Percentiles rank a stretch among this genome's conserved stretches.
Evolutionary conservation across 1,139 yeast species (phyloP).

Genomic region (Lodderomyces oxycetoniae): DNA sequence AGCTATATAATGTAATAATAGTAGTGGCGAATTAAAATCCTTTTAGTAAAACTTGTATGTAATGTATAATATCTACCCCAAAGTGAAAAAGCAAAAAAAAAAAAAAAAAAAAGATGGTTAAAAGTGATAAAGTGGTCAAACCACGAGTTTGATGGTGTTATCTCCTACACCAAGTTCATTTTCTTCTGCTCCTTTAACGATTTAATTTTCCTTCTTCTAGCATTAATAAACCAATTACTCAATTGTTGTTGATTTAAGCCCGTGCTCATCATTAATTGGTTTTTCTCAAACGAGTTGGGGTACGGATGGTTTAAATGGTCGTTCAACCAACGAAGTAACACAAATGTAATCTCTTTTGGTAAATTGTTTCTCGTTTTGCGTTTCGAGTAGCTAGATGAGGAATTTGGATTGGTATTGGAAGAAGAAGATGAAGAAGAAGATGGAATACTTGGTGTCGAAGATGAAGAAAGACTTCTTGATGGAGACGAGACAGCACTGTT

Average conservation of each 20-base stretch:
- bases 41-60: too few species aligned
- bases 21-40: too few species aligned
- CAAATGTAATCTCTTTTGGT: conserved; percentile 84
- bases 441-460: conserved; percentile 4
- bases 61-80: too few species aligned
- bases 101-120: too few species aligned
- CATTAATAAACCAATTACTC: conserved; percentile 95
- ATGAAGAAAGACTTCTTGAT: not conserved
- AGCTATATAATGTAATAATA: too few species aligned
- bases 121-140: too few species aligned
- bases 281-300: conserved; percentile 87
- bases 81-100: too few species aligned
- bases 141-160: too few species aligned
- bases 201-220: conserved; percentile 77
- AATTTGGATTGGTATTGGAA: not conserved
- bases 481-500: not conserved
- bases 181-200: conserved; percentile 39
- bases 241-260: conserved; percentile 89
- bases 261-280: conserved; percentile 71
- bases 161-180: conserved; percentile 11
- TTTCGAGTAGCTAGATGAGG: conserved; percentile 10
- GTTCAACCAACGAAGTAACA: conserved; percentile 77
- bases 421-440: conserved; percentile 4
- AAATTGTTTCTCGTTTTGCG: conserved; percentile 67
- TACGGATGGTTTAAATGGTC: conserved; percentile 88